Evolutionary conservation across 2,329 filamentous ascomycete species (phyloP).

Genomic region (Dothistroma pini): DNA sequence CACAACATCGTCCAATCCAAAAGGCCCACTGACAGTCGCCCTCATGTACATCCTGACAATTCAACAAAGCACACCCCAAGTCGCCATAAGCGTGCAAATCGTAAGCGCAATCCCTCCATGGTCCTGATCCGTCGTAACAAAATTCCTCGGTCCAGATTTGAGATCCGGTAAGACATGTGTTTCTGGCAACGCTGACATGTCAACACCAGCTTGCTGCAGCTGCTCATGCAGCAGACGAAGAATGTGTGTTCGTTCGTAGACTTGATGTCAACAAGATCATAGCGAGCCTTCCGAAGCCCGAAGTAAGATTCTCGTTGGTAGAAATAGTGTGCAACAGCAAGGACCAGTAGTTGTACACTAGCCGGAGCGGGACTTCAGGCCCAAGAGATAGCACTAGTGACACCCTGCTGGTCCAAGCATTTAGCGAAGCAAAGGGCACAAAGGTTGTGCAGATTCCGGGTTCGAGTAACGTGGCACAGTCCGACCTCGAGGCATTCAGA

Average conservation of each 20-base stretch:
- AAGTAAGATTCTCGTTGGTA: not conserved
- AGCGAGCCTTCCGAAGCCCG: too few species aligned
- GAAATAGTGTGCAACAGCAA: not conserved
- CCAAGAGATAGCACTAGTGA: not conserved
- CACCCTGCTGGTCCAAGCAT: not conserved
- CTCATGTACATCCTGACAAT: slow-evolving; percentile 26
- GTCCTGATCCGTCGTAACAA: slow-evolving; percentile 24
- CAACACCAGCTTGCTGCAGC: not conserved
- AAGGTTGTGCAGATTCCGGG: not conserved
- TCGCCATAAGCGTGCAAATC: slow-evolving; percentile 25
- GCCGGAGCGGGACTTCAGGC: not conserved
- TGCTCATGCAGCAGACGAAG: not conserved
- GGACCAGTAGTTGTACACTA: not conserved
- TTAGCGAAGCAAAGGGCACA: not conserved
- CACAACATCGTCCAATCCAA: slow-evolving; percentile 24
- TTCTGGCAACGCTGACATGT: slow-evolving; percentile 15
- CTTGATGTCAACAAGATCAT: too few species aligned
- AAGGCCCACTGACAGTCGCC: slow-evolving; percentile 23
- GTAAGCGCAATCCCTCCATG: slow-evolving; percentile 27
- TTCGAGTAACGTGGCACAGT: not conserved
- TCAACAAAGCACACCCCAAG: slow-evolving; percentile 26
- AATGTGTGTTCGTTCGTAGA: too few species aligned
- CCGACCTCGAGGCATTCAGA: not conserved
- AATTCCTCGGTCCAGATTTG: slow-evolving; percentile 22
- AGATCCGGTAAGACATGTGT: slow-evolving; percentile 19